Evolutionary conservation across 371 early-diverging fungal genomes (phyloP).

Genomic region (Choanephora cucurbitarum): DNA sequence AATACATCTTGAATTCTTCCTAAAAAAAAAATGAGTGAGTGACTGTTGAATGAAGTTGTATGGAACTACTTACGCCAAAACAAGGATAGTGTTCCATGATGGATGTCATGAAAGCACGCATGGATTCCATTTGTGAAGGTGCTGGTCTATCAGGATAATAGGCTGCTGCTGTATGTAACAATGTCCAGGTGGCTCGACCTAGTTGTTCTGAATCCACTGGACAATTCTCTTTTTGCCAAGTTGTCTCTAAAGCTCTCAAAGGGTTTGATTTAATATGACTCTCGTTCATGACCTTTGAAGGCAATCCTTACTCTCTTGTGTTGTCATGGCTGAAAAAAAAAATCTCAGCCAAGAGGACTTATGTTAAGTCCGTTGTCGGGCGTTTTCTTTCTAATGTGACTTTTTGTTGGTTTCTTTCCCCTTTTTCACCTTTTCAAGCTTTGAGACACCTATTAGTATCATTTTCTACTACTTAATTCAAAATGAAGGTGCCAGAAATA

Average conservation of each 20-base stretch:
- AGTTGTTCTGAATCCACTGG: conserved; percentile 85
- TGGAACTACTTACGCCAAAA: conserved; percentile 26
- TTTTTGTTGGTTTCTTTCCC: no score
- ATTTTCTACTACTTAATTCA: no score
- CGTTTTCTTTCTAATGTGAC: no score
- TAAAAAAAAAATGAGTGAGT: neutral
- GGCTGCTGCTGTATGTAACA: conserved; percentile 98
- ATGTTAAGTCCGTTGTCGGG: no score
- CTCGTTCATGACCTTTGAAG: no score
- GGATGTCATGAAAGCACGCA: conserved; percentile 68
- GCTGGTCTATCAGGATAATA: conserved; percentile 95
- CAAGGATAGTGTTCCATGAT: conserved; percentile 97
- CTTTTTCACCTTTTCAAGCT: no score
- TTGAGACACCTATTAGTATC: no score
- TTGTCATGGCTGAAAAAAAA: no score
- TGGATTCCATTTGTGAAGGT: conserved; percentile 70
- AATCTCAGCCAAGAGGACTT: no score
- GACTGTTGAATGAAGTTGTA: neutral
- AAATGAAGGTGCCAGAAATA: no score
- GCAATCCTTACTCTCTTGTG: no score
- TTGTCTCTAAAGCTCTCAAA: neutral
- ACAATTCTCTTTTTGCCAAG: conserved; percentile 51
- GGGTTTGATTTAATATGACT: no score
- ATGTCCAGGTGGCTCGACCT: conserved; percentile 95
- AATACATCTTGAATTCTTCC: conserved; percentile 68